Conservation (phyloP, 108 stramenopile species). For the Fistulifera pelliculosa region DNA sequence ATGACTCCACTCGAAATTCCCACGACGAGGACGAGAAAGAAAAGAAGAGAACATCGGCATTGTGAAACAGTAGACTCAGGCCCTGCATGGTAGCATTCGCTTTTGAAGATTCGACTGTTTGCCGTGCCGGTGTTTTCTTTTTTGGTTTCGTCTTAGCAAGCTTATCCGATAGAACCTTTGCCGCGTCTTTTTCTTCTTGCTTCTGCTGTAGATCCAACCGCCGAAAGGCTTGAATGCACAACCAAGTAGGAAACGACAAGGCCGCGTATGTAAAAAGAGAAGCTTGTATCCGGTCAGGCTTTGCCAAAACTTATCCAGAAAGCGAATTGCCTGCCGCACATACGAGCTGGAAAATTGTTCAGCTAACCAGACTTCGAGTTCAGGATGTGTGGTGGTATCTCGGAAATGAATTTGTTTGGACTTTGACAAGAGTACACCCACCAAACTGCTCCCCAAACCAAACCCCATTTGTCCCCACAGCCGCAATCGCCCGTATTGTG, state of each 20-base stretch:
- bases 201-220: slow-evolving; percentile 24
- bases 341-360: neutral
- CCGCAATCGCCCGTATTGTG: slow-evolving; percentile 84
- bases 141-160: neutral
- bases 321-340: slow-evolving; percentile 4
- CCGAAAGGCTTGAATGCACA: slow-evolving; percentile 58
- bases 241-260: slow-evolving; percentile 58
- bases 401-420: slow-evolving; percentile 17
- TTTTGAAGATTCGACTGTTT: slow-evolving; percentile 41
- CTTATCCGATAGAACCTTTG: neutral
- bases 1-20: slow-evolving; percentile 86
- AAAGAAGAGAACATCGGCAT: slow-evolving; percentile 84
- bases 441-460: slow-evolving; percentile 77
- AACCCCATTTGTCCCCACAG: slow-evolving; percentile 95
- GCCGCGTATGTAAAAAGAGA: slow-evolving; percentile 60
- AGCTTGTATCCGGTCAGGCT: slow-evolving; percentile 64
- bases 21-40: slow-evolving; percentile 80
- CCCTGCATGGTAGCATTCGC: slow-evolving; percentile 17
- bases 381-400: slow-evolving; percentile 4
- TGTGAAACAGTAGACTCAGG: slow-evolving; percentile 51
- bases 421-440: slow-evolving; percentile 38
- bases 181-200: neutral
- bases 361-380: neutral
- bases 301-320: slow-evolving; percentile 30
- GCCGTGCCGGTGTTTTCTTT: slow-evolving; percentile 10